Evolutionary conservation across 371 early-diverging fungal genomes (phyloP).

Genomic region (Thermomucor indicae-seudaticae): DNA sequence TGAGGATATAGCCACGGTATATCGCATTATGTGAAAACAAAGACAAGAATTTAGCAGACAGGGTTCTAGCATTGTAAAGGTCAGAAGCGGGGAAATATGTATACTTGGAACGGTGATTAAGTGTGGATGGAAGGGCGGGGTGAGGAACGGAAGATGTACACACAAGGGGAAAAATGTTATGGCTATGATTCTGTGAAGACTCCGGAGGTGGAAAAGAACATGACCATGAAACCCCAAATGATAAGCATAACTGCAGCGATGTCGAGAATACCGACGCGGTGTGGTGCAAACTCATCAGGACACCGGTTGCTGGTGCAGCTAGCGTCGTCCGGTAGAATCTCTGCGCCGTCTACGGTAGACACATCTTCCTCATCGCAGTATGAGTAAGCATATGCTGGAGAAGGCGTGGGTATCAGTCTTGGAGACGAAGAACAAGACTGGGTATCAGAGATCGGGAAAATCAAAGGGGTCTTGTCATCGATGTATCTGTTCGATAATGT

Average conservation of each 20-base stretch:
- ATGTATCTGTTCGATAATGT: background rate
- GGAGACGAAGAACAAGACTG: slow-evolving; percentile 13
- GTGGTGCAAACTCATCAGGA: background rate
- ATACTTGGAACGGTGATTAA: background rate
- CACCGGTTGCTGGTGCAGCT: background rate
- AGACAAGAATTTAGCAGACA: no score
- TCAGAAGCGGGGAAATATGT: background rate
- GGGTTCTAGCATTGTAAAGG: no score
- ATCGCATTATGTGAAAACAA: background rate
- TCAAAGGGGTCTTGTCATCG: background rate
- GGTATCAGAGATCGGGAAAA: background rate
- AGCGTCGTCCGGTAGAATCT: slow-evolving; percentile 6
- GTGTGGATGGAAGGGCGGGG: background rate
- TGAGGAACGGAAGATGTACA: background rate
- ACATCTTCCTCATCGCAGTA: slow-evolving; percentile 14
- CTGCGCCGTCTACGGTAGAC: slow-evolving; percentile 14
- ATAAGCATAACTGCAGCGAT: slow-evolving; percentile 26
- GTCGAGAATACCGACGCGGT: slow-evolving; percentile 17
- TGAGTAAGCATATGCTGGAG: slow-evolving; percentile 1
- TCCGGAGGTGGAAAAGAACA: slow-evolving; percentile 28
- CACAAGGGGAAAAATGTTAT: background rate
- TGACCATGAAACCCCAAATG: slow-evolving; percentile 33
- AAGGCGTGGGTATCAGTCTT: slow-evolving; percentile 4
- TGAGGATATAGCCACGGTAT: background rate
- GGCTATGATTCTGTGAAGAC: slow-evolving; percentile 12